Evolutionary conservation across 1,284 basidiomycete genomes (phyloP).

Genomic region (Baeospora myosura): DNA sequence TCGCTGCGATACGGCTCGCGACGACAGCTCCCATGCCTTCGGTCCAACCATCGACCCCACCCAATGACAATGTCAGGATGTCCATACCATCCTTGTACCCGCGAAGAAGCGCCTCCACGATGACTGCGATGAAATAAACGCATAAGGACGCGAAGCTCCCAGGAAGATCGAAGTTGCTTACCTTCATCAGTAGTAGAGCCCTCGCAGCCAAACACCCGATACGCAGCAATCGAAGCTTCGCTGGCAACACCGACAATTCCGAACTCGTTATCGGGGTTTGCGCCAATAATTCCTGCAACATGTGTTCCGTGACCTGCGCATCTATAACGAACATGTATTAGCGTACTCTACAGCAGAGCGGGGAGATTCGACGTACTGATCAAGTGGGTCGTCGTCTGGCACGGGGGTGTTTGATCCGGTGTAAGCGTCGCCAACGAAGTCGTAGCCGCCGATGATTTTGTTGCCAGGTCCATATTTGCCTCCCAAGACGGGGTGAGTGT

Average conservation of each 20-base stretch:
- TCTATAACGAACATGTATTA: conserved; percentile 11
- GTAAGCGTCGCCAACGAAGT: conserved; percentile 41
- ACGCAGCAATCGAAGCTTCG: conserved; percentile 35
- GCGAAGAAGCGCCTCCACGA: conserved; percentile 41
- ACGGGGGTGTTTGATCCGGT: conserved; percentile 12
- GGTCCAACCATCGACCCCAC: conserved; percentile 55
- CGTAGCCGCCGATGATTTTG: conserved; percentile 54
- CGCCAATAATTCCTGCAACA: conserved; percentile 60
- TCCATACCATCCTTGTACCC: conserved; percentile 46
- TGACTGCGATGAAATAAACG: conserved; percentile 24
- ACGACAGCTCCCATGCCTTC: conserved; percentile 43
- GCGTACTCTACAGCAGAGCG: conserved; percentile 1
- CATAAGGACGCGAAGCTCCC: background rate
- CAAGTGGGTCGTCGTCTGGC: conserved; percentile 22
- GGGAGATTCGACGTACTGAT: conserved; percentile 36
- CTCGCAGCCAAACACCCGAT: conserved; percentile 43
- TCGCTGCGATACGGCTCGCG: conserved; percentile 43
- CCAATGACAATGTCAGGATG: conserved; percentile 58
- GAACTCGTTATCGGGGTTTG: conserved; percentile 48
- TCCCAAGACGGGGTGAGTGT: conserved; percentile 57
- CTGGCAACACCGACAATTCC: conserved; percentile 49
- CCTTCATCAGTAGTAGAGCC: conserved; percentile 40
- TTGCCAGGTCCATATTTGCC: conserved; percentile 54
- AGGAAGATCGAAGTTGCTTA: conserved; percentile 15
- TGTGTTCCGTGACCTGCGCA: conserved; percentile 49